Evolutionary conservation across 1,284 basidiomycete genomes (phyloP).

Genomic region (Trichosporon sp.): DNA sequence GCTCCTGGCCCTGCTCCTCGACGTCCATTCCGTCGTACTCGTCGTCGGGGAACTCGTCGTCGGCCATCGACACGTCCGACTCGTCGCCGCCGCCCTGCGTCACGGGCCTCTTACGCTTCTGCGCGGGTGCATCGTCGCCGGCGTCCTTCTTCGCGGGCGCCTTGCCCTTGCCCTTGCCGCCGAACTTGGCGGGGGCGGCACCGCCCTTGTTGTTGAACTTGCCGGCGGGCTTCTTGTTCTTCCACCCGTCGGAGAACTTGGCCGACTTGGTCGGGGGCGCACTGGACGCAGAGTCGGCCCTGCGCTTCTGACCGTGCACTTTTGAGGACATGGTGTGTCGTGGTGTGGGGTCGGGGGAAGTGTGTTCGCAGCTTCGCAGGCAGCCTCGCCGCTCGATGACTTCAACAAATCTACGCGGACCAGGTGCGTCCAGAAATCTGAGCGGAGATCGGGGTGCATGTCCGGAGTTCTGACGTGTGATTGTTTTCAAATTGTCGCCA

Average conservation of each 20-base stretch:
- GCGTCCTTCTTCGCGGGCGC: background rate
- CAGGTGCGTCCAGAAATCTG: conserved; percentile 4
- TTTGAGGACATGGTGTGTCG: conserved; percentile 14
- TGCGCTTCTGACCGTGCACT: conserved; percentile 16
- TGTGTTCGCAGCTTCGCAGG: background rate
- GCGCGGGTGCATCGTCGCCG: conserved; percentile 3
- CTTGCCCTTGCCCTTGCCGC: conserved; percentile 8
- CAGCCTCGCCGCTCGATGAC: background rate
- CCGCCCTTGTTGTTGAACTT: conserved; percentile 13
- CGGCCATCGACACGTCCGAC: conserved; percentile 28
- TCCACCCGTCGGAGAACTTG: conserved; percentile 7
- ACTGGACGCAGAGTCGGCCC: conserved; percentile 8
- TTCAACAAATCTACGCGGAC: background rate
- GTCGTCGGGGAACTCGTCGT: conserved; percentile 25
- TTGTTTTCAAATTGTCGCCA: background rate
- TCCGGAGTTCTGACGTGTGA: background rate
- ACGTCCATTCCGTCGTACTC: conserved; percentile 26
- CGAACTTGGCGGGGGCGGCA: background rate
- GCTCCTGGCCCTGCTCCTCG: conserved; percentile 19
- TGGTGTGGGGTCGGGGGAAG: conserved; percentile 3
- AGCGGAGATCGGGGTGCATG: background rate
- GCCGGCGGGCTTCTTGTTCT: background rate
- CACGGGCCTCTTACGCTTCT: conserved; percentile 34
- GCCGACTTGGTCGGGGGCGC: conserved; percentile 13
- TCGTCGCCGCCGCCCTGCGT: conserved; percentile 40